Conservation (phyloP, 2,329 filamentous ascomycete species). For the Sphaerulina vaccinii region DNA sequence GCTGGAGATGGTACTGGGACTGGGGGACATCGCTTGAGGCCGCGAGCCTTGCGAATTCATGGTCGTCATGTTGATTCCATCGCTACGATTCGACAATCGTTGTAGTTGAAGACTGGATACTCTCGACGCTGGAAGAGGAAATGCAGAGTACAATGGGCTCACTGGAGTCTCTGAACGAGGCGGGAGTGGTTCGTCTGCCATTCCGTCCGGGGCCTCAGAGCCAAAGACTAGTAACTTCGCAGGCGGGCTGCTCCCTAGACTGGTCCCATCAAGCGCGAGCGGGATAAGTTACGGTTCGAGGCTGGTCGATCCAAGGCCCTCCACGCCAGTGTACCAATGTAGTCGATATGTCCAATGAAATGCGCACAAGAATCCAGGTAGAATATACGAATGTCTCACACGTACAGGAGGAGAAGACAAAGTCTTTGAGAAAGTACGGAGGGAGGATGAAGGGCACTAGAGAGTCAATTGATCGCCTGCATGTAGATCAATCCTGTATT, state of each 20-base stretch:
- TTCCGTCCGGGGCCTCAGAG: conserved; percentile 1
- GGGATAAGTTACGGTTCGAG: background rate
- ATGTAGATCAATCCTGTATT: conserved; percentile 6
- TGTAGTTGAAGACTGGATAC: conserved; percentile 7
- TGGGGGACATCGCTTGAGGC: conserved; percentile 20
- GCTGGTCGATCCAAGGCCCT: background rate
- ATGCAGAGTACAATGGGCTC: conserved; percentile 14
- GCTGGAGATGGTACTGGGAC: conserved; percentile 19
- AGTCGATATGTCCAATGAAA: background rate
- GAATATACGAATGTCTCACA: background rate
- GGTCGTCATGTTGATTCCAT: conserved; percentile 10
- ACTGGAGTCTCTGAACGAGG: conserved; percentile 3
- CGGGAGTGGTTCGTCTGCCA: background rate
- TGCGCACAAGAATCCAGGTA: background rate
- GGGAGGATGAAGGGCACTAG: background rate
- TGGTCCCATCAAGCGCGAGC: background rate
- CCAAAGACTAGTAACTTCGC: background rate
- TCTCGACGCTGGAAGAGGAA: conserved; percentile 15
- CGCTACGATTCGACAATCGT: conserved; percentile 6
- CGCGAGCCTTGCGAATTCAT: conserved; percentile 11
- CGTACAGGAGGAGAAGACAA: background rate
- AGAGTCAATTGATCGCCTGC: background rate
- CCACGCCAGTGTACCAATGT: background rate
- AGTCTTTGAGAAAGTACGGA: background rate
- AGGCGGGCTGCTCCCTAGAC: background rate